Evolutionary conservation across 1,139 yeast species (phyloP), one percentile per base, ranked within the genome.

Genomic region (Ogataea hybrid): DNA sequence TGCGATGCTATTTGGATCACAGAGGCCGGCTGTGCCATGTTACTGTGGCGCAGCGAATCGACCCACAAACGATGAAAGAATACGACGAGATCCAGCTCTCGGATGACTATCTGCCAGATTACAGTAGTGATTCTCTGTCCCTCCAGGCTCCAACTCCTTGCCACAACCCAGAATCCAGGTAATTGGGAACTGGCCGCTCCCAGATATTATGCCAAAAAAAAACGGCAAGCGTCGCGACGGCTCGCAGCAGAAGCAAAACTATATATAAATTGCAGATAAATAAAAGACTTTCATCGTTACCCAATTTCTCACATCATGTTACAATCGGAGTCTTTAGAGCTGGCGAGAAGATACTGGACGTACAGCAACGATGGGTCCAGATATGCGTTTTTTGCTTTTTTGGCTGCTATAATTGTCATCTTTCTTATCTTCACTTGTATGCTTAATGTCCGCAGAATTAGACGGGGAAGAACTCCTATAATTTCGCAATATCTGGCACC

Each of bases 401-500:
- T 77, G 48, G 62, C 73, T 5, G 73, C 70, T 3, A 69, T 79
- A 7, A 58, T 83, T 2, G 34, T 75, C 3, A 54, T 77, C 2
- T 73, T 77, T 2, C 59, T 84, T 6, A 28, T 77, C 1, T 71
- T 79, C 27, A 74, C 81, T 2, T 62, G 88, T 14, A 59, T 78
- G 30, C 71, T 81, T 28, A 86, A 88, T 53, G 74, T 72, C 39
- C 70, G 73, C 45, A 71, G 96, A 57, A 68, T 76, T 2, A 69
- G 61, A 27, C 63, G 67, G 30, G 97, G 97, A 5, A 68, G 70
- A 30, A 72, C 71, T 23, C 96, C 97, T 0, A 70, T 88, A 4
- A 73, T 80, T 46, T 88, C 97, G 1, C 78, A 87, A 8, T 89
- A 96, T 94, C 76, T 89, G 73, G 83, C 95, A 0, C 96, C 96